phyloP scores from a whole-genome alignment of 2,329 filamentous ascomycete genomes.

The Ciborinia camelliae region DNA sequence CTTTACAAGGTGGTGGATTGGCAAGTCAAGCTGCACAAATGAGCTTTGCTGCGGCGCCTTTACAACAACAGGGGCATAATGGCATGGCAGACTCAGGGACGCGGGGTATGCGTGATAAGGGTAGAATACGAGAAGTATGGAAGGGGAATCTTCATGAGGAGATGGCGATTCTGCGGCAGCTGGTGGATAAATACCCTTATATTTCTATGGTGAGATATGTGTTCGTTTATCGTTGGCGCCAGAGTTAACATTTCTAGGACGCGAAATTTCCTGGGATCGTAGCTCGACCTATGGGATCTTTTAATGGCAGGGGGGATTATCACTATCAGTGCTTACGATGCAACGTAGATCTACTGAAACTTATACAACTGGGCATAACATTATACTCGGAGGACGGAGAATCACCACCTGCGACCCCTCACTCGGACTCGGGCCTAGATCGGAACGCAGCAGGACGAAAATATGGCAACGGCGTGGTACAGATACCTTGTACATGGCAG shows the following conservation, averaged over 20 bases:
- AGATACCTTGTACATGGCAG: constrained; percentile 89
- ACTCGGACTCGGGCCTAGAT: constrained; percentile 41
- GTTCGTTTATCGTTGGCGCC: constrained; percentile 20
- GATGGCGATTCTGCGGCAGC: constrained; percentile 75
- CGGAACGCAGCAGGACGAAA: constrained; percentile 42
- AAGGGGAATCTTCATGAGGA: constrained; percentile 86
- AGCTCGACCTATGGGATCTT: constrained; percentile 88
- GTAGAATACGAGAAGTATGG: constrained; percentile 95
- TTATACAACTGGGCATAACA: constrained; percentile 94
- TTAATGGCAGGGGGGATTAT: constrained; percentile 93
- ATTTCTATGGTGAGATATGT: constrained; percentile 79
- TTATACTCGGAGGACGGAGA: constrained; percentile 90
- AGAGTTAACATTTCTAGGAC: constrained; percentile 57
- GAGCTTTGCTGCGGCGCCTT: constrained; percentile 71
- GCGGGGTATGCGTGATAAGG: constrained; percentile 60
- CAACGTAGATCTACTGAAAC: constrained; percentile 95
- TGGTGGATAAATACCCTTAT: constrained; percentile 89
- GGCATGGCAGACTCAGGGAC: constrained; percentile 49
- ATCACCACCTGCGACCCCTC: constrained; percentile 65
- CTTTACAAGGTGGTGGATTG: constrained; percentile 58
- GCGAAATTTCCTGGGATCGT: constrained; percentile 99
- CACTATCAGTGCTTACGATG: constrained; percentile 97
- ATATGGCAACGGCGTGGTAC: constrained; percentile 45
- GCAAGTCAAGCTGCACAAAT: constrained; percentile 85
- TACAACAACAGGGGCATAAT: constrained; percentile 58